Base-by-base conservation (phyloP, 805 yeast genomes). In the Candida tallmaniae region DNA sequence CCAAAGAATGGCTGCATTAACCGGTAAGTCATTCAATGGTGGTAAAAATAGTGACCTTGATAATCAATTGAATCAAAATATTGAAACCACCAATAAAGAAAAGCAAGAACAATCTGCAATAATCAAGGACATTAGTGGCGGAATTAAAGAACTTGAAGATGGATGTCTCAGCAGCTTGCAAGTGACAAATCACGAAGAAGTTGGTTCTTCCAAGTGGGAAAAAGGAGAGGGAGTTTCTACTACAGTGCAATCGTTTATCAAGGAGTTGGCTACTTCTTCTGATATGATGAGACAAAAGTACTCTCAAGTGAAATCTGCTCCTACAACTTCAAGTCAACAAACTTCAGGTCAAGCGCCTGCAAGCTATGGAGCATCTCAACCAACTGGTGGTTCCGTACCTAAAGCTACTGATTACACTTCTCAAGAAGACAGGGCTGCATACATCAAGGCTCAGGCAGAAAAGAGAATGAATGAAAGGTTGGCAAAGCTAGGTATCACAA, bases 1-100 rank as follows among this genome's bases (percentile, higher is more conserved):
- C 43, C 84, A 89, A 32, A 74, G 95, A 46, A 88, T 90, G 95
- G 95, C 96, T 19, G 86, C 90, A 3, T 72, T 90, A 49, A 89
- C 97, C 0, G 96, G 96, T 5, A 82, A 79, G 49, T 31, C 51
- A 8, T 27, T 23, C 6, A 56, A 64, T 27, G 70, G 67, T 16
- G 39, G 38, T 19, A 64, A 62, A 3, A 69, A 73, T 46, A 76
- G 77, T 25, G 73, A 68, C 34, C 72, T 76, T 32, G 86, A 80
- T 40, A 55, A 62, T 5, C 62, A 65, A 38, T 68, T 81, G 42
- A 71, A 69, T 32, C 71, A 68, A 39, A 81, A 76, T 32, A 58
- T 72, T 15, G 65, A 70, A 14, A 61, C 57, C 16, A 72, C 80
- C n/a, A 68, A 67, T 24, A 56, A 57, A 14, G 85, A 79, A 35